A percentile compares a stretch with the other conserved stretches of the same genome.
phyloP scores from a whole-genome alignment of 2,329 filamentous ascomycete genomes.

The Venturia oleaginea region DNA sequence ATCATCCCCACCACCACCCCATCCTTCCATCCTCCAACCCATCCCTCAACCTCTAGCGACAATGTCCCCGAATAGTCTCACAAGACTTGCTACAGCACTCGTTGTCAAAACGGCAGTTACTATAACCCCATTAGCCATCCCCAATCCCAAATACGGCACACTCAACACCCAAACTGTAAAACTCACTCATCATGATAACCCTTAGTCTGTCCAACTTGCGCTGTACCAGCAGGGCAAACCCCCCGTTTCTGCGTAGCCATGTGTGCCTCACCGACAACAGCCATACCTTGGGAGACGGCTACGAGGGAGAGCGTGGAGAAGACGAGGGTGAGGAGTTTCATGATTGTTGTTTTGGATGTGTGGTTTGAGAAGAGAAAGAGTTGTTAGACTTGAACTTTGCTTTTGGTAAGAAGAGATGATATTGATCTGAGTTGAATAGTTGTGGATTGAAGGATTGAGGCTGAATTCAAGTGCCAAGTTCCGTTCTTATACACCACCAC shows the following conservation, averaged over 20 bases:
- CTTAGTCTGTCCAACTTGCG: background rate
- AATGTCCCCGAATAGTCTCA: slow-evolving; percentile 1
- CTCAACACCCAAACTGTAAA: no score
- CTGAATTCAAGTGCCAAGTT: background rate
- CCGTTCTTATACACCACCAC: background rate
- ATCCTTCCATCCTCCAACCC: background rate
- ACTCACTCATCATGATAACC: background rate
- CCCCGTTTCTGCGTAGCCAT: background rate
- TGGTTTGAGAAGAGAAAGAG: background rate
- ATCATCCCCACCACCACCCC: background rate
- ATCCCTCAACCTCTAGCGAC: background rate
- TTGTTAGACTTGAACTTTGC: background rate
- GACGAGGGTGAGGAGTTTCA: slow-evolving; percentile 1
- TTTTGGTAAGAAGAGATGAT: background rate
- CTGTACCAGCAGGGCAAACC: background rate
- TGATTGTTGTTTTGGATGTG: background rate
- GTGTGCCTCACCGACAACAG: background rate
- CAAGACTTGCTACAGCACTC: background rate
- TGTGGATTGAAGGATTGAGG: no score
- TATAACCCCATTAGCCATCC: background rate
- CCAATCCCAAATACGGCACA: background rate
- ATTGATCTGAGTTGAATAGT: no score
- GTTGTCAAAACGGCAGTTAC: background rate
- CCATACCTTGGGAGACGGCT: background rate
- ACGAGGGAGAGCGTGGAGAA: background rate